Conservation (phyloP, 768 basidiomycete genomes). For the Heimioporus sp. region DNA sequence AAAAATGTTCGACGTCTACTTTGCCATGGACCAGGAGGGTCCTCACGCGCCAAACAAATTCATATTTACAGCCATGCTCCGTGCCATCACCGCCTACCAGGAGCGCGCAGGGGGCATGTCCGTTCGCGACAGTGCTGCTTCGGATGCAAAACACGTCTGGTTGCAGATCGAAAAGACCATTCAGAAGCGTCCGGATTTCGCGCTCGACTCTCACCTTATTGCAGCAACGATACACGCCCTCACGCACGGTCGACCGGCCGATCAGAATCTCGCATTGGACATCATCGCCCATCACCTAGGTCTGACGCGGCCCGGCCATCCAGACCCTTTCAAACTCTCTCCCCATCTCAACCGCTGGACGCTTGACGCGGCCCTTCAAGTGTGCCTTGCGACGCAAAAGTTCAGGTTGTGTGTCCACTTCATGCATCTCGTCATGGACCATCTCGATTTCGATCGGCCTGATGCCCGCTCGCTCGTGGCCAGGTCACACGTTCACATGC, state of each 20-base stretch:
- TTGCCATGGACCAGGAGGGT: constrained; percentile 62
- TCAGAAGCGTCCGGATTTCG: constrained; percentile 43
- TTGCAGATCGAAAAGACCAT: constrained; percentile 54
- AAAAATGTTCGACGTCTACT: constrained; percentile 74
- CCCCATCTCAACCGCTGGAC: constrained; percentile 45
- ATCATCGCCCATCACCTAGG: constrained; percentile 64
- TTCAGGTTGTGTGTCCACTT: constrained; percentile 52
- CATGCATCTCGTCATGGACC: constrained; percentile 55
- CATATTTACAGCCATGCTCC: constrained; percentile 67
- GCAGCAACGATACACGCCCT: constrained; percentile 54
- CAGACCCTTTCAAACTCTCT: constrained; percentile 34
- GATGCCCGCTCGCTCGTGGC: constrained; percentile 42
- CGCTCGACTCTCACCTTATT: constrained; percentile 54
- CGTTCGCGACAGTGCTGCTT: constrained; percentile 43
- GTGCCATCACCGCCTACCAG: constrained; percentile 36
- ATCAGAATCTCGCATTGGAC: constrained; percentile 66
- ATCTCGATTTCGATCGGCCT: constrained; percentile 19
- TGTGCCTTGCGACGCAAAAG: constrained; percentile 52
- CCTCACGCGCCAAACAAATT: constrained; percentile 57
- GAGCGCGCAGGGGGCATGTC: constrained; percentile 19
- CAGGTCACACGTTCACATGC: constrained; percentile 56
- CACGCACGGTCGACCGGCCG: constrained; percentile 50
- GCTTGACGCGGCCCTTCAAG: constrained; percentile 51
- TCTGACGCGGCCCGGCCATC: constrained; percentile 47
- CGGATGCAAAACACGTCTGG: constrained; percentile 75